A percentile compares a stretch with the other conserved stretches of the same genome.
Evolutionary conservation across 257 asterid genomes (phyloP).

Genomic region (Solanum tacnaense): DNA sequence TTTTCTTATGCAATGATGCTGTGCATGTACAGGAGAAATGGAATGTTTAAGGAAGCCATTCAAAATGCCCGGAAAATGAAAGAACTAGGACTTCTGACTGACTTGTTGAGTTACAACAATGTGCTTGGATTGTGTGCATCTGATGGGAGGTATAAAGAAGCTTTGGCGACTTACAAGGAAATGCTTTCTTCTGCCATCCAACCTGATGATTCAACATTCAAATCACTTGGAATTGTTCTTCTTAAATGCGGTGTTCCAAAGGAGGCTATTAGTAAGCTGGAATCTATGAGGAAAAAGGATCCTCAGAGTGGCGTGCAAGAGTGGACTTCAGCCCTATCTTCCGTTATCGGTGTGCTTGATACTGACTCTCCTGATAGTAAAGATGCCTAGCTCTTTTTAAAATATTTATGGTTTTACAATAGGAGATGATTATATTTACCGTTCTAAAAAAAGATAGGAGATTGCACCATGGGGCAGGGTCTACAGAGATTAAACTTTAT

Average conservation of each 20-base stretch:
- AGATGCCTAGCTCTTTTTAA: neutral
- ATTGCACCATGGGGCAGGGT: neutral
- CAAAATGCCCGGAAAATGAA: constrained; percentile 62
- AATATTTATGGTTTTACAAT: neutral
- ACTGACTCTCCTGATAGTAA: constrained; percentile 4
- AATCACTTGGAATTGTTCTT: constrained; percentile 52
- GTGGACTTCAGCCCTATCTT: constrained; percentile 53
- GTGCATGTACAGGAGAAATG: constrained; percentile 82
- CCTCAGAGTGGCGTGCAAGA: constrained; percentile 35
- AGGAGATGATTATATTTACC: neutral
- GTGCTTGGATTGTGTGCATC: constrained; percentile 66
- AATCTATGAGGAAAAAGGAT: constrained; percentile 37
- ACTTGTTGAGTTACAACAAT: constrained; percentile 67
- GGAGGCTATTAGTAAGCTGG: constrained; percentile 48
- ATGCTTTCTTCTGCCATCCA: constrained; percentile 43
- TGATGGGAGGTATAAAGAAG: constrained; percentile 80
- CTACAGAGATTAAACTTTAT: neutral
- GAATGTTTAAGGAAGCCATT: constrained; percentile 57
- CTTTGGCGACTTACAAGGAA: constrained; percentile 55
- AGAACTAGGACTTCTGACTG: constrained; percentile 61
- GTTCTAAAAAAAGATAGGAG: neutral
- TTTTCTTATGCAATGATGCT: constrained; percentile 94
- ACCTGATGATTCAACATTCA: constrained; percentile 77
- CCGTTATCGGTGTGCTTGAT: constrained; percentile 33
- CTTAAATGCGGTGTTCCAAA: constrained; percentile 74